Conservation (phyloP, 2,329 filamentous ascomycete species). For the Ophiostoma quercus region DNA sequence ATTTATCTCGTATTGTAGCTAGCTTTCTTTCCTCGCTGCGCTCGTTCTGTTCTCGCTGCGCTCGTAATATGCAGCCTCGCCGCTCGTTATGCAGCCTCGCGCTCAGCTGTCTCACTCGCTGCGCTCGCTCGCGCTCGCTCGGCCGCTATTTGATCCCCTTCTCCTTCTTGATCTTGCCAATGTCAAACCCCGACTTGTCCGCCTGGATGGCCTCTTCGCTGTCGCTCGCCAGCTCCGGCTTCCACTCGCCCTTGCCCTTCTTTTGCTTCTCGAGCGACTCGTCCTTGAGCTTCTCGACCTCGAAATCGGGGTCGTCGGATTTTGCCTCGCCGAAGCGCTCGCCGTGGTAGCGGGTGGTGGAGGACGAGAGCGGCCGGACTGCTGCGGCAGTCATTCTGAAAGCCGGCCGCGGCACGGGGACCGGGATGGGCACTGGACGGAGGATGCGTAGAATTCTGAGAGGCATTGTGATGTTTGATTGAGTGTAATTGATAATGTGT, state of each 20-base stretch:
- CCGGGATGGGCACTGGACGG: neutral
- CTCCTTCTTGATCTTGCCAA: conserved; percentile 39
- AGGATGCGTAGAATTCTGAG: neutral
- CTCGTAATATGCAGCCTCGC: no score
- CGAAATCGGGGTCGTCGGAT: conserved; percentile 32
- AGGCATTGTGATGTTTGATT: neutral
- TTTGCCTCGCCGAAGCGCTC: neutral
- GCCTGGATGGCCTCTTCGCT: conserved; percentile 74
- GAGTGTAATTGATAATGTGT: neutral
- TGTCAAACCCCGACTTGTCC: conserved; percentile 46
- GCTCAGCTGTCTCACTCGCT: no score
- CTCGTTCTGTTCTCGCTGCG: no score
- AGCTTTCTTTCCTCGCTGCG: no score
- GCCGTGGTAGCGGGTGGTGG: neutral
- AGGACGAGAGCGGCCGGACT: neutral
- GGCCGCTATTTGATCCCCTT: neutral
- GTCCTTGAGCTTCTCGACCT: conserved; percentile 55
- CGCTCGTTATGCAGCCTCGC: no score
- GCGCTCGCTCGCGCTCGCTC: no score
- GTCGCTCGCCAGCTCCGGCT: conserved; percentile 68
- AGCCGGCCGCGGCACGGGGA: neutral
- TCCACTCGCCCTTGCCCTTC: conserved; percentile 67
- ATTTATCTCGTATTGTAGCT: no score
- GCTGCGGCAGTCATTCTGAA: neutral
- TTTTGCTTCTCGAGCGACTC: conserved; percentile 62